Conservation (phyloP, 768 basidiomycete genomes). For the Suillus spraguei region DNA sequence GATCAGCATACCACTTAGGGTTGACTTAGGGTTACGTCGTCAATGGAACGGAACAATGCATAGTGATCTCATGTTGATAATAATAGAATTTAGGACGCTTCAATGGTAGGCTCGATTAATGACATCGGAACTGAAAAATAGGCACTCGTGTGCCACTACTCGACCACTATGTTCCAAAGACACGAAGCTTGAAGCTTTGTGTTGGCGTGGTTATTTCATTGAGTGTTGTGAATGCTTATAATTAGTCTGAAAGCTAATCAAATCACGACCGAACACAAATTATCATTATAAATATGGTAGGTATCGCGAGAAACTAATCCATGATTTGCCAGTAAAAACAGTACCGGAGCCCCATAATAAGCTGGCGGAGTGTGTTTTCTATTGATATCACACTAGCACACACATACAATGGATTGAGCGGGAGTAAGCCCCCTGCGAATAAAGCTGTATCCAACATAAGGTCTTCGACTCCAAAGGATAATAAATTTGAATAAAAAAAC, state of each 20-base stretch:
- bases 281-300: background rate
- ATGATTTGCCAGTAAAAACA: background rate
- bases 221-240: conserved; percentile 32
- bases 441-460: too few relatives aligned
- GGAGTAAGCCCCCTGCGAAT: too few relatives aligned
- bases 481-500: background rate
- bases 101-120: conserved; percentile 37
- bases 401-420: too few relatives aligned
- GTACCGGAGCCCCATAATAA: background rate
- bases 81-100: conserved; percentile 30
- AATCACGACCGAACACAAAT: background rate
- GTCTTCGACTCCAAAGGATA: too few relatives aligned
- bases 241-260: background rate
- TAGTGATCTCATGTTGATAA: conserved; percentile 16
- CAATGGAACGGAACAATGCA: conserved; percentile 23
- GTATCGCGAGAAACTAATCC: background rate
- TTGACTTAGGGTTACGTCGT: background rate
- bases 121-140: conserved; percentile 15
- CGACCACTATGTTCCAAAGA: conserved; percentile 46
- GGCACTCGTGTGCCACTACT: conserved; percentile 51
- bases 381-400: too few relatives aligned
- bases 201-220: conserved; percentile 53
- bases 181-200: conserved; percentile 61
- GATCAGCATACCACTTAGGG: background rate
- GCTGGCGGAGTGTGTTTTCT: too few relatives aligned